Conservation (phyloP, 148 eudicot genomes). For the Salicornia ramosissima region DNA sequence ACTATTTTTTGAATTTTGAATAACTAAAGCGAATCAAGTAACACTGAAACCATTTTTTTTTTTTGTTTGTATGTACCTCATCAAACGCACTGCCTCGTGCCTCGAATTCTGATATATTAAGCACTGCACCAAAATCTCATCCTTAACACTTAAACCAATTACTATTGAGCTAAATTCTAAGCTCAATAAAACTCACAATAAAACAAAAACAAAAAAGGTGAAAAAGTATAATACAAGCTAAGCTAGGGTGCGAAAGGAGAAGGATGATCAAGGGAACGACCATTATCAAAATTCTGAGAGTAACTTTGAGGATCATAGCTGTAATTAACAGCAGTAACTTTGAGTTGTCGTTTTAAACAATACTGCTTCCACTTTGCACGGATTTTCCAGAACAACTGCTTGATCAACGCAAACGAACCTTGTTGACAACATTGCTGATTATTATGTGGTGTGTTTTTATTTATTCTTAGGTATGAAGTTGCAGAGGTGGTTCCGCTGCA, state of each 20-base stretch:
- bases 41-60: too few species aligned
- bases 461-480: background rate
- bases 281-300: conserved; percentile 1
- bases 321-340: background rate
- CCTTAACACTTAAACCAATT: too few species aligned
- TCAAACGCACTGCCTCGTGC: too few species aligned
- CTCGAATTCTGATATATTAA: too few species aligned
- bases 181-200: background rate
- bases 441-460: background rate
- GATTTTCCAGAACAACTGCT: conserved; percentile 6
- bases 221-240: too few species aligned
- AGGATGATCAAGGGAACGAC: conserved; percentile 2
- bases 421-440: background rate
- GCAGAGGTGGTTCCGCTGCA: background rate
- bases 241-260: conserved; percentile 3
- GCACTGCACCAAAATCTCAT: too few species aligned
- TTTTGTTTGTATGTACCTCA: too few species aligned
- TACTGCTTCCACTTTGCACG: conserved; percentile 8
- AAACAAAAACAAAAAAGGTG: background rate
- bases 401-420: background rate
- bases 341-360: background rate
- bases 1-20: too few species aligned
- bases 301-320: conserved; percentile 7
- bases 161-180: background rate
- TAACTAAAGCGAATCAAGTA: too few species aligned